phyloP scores from a whole-genome alignment of 306 rosid species.

The Citrullus amarus region DNA sequence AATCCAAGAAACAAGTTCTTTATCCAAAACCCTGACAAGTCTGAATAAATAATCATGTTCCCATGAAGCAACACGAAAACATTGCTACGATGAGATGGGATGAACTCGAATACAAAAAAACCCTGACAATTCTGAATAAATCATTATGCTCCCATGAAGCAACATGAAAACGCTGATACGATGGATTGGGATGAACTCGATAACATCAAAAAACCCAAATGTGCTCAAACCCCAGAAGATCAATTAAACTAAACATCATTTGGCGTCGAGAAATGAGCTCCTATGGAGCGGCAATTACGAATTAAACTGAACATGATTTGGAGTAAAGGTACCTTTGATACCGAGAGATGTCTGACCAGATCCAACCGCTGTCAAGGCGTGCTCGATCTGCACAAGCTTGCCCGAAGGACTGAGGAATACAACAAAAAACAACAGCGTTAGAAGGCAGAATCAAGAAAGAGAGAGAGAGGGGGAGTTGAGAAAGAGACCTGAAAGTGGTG shows the following conservation, averaged over 20 bases:
- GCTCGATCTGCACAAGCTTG: slow-evolving; percentile 96
- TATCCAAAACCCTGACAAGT: not conserved
- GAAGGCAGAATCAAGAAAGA: not conserved
- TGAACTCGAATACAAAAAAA: not conserved
- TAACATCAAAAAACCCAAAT: not conserved
- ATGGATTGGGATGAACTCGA: not conserved
- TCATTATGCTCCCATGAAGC: not conserved
- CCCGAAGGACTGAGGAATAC: slow-evolving; percentile 66
- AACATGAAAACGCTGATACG: not conserved
- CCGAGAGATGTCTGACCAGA: slow-evolving; percentile 98
- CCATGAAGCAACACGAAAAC: not conserved
- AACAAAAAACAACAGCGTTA: not conserved
- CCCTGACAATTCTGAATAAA: not conserved
- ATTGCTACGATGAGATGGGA: not conserved
- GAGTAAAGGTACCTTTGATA: slow-evolving; percentile 50
- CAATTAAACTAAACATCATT: not conserved
- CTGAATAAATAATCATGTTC: not conserved
- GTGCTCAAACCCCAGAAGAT: not conserved
- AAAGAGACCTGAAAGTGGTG: slow-evolving; percentile 35
- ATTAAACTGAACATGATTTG: not conserved
- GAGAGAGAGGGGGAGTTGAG: not conserved
- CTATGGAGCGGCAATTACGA: not conserved
- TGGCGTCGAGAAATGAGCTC: not conserved
- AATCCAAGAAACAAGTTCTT: not conserved
- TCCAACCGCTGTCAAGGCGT: slow-evolving; percentile 90